Evolutionary conservation across 257 asterid genomes (phyloP).

Genomic region (Solanum corneliomulleri): DNA sequence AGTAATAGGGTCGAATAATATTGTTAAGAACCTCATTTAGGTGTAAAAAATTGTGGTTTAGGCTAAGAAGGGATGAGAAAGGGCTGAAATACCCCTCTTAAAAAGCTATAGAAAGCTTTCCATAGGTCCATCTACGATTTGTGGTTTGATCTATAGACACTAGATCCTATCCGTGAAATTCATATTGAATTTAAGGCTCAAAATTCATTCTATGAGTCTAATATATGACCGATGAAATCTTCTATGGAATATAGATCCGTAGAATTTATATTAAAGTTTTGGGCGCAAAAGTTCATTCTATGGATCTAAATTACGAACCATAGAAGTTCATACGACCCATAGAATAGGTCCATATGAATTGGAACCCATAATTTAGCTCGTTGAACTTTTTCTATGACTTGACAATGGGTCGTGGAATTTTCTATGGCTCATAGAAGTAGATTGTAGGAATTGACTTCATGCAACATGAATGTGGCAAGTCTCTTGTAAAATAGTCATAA

Average conservation of each 20-base stretch:
- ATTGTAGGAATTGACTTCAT: background rate
- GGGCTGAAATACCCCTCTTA: background rate
- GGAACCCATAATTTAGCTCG: background rate
- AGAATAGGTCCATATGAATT: background rate
- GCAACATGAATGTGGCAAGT: background rate
- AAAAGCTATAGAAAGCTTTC: no score
- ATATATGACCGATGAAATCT: no score
- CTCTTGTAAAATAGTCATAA: background rate
- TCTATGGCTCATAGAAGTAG: background rate
- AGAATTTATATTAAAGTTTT: no score
- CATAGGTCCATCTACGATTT: no score
- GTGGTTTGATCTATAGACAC: no score
- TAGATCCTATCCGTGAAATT: background rate
- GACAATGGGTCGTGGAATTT: background rate
- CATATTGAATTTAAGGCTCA: background rate
- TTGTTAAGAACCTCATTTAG: no score
- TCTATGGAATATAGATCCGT: no score
- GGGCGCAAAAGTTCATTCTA: background rate
- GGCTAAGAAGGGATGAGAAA: background rate
- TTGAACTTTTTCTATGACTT: background rate
- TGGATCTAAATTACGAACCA: background rate
- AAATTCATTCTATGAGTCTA: no score
- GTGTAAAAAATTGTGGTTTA: no score
- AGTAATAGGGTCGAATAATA: no score
- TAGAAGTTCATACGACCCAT: background rate